Conservation (phyloP, 177 flowering plant genomes). For the Vitis hybrid region DNA sequence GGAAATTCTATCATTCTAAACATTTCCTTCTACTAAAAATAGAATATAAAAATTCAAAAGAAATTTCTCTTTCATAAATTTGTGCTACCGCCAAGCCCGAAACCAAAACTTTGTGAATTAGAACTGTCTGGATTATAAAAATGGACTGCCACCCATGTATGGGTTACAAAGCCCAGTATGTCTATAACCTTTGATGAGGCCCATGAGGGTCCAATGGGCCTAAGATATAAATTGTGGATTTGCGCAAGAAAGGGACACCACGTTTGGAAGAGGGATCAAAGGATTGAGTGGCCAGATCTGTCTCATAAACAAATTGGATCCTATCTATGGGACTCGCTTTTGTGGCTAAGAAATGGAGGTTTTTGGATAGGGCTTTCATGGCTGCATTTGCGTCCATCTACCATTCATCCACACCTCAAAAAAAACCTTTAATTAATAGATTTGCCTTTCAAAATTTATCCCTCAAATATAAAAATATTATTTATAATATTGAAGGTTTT, state of each 20-base stretch:
- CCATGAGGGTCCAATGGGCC: neutral
- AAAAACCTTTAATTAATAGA: neutral
- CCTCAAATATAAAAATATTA: neutral
- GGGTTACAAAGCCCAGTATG: neutral
- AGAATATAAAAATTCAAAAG: too few relatives aligned
- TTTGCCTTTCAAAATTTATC: neutral
- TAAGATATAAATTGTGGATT: neutral
- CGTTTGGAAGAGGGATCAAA: neutral
- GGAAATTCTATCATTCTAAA: too few relatives aligned
- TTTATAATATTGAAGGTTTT: too few relatives aligned
- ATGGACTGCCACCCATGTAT: neutral
- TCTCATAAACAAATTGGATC: constrained; percentile 9
- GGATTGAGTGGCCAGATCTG: constrained; percentile 12
- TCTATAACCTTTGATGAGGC: neutral
- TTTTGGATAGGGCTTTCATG: constrained; percentile 31
- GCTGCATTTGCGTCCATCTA: constrained; percentile 11
- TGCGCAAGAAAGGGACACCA: neutral
- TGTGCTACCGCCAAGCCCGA: too few relatives aligned
- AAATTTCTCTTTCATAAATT: too few relatives aligned
- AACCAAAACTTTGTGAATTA: too few relatives aligned
- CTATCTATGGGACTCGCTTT: constrained; percentile 3
- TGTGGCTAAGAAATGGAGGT: constrained; percentile 28
- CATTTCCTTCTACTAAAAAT: too few relatives aligned
- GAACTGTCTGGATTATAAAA: neutral
- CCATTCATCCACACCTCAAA: neutral